These are phyloP conservation scores for Cyclocybe cylindracea DNA, from an alignment of 768 basidiomycete genomes.

Conservation along the genomic window DNA sequence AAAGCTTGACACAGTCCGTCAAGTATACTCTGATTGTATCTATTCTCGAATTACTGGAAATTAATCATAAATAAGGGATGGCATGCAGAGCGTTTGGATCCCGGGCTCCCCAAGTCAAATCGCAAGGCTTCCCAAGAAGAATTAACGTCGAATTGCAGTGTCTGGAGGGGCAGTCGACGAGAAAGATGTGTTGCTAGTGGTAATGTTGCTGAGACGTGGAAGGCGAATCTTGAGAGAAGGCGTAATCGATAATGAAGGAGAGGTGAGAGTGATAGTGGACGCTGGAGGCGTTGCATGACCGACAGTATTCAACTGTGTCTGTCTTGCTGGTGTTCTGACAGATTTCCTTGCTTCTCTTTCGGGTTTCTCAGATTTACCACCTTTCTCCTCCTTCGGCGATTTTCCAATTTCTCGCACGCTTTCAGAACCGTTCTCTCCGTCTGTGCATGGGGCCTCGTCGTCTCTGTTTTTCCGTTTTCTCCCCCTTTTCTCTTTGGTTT, in stretches of 20 bases:
- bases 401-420: conserved; percentile 9
- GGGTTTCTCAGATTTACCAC: conserved; percentile 22
- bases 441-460: conserved; percentile 31
- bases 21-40: not conserved
- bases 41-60: too few relatives aligned
- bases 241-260: conserved; percentile 32
- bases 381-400: conserved; percentile 18
- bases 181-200: conserved; percentile 10
- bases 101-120: too few relatives aligned
- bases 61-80: too few relatives aligned
- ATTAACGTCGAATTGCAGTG: conserved; percentile 16
- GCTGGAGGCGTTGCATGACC: conserved; percentile 18
- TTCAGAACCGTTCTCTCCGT: conserved; percentile 17
- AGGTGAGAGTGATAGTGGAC: conserved; percentile 19
- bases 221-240: conserved; percentile 60
- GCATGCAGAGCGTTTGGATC: too few relatives aligned
- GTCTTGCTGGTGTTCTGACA: conserved; percentile 31
- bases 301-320: conserved; percentile 8
- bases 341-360: conserved; percentile 28
- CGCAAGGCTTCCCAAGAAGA: not conserved
- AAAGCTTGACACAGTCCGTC: too few relatives aligned
- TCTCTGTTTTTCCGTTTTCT: conserved; percentile 47
- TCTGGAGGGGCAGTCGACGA: conserved; percentile 15
- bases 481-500: conserved; percentile 37
- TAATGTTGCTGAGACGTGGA: conserved; percentile 42